Evolutionary conservation across 1,139 yeast genomes (phyloP).

Genomic region (Scheffersomyces lignicola): DNA sequence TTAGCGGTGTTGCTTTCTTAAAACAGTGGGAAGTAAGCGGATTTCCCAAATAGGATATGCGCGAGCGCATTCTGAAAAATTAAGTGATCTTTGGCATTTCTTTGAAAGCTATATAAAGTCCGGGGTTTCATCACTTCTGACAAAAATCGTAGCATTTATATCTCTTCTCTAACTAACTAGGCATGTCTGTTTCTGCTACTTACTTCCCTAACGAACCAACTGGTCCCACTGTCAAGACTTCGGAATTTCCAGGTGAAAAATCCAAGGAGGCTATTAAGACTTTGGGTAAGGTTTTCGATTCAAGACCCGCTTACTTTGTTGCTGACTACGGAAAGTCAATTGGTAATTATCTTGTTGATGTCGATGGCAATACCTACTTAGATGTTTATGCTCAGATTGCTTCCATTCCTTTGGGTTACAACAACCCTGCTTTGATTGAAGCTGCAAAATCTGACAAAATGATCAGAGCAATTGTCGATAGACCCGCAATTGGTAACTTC

Average conservation of each 20-base stretch:
- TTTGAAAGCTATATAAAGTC: not conserved
- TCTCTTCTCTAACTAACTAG: not conserved
- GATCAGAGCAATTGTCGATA: constrained; percentile 67
- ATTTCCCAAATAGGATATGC: constrained; percentile 6
- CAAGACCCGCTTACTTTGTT: constrained; percentile 65
- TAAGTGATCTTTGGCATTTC: constrained; percentile 3
- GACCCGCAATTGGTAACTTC: constrained; percentile 79
- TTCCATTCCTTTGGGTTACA: constrained; percentile 76
- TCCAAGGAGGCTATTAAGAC: constrained; percentile 45
- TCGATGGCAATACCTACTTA: constrained; percentile 65
- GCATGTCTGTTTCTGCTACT: constrained; percentile 45
- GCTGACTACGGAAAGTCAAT: constrained; percentile 67
- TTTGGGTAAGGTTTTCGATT: constrained; percentile 58
- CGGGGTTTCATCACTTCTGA: constrained; percentile 1
- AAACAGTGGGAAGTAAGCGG: too few species aligned
- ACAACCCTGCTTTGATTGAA: constrained; percentile 66
- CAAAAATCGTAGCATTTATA: too few species aligned
- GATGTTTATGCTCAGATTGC: constrained; percentile 81
- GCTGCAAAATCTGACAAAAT: constrained; percentile 65
- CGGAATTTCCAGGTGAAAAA: constrained; percentile 64
- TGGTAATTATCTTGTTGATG: constrained; percentile 74
- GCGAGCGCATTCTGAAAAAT: constrained; percentile 2
- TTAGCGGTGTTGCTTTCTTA: not conserved
- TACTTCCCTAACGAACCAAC: constrained; percentile 72
- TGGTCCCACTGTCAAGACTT: constrained; percentile 53